These are phyloP conservation scores for Rosa multiflora DNA, from an alignment of 306 rosid genomes.

Conservation along the genomic window DNA sequence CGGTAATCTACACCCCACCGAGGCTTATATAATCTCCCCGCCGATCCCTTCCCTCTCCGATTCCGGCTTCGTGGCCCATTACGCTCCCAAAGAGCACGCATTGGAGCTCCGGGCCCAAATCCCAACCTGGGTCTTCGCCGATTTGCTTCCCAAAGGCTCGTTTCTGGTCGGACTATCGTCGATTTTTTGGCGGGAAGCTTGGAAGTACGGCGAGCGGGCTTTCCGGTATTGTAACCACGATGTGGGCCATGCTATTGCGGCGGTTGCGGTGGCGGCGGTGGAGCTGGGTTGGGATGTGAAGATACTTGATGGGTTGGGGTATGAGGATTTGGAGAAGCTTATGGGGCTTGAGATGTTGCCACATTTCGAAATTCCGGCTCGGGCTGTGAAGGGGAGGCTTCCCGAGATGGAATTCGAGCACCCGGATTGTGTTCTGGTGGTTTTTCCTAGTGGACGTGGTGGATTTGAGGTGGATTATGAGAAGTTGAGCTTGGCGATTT, in stretches of 20 bases:
- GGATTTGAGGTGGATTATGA: slow-evolving; percentile 55
- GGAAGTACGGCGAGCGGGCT: slow-evolving; percentile 96
- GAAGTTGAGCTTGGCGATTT: slow-evolving; percentile 52
- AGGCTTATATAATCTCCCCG: slow-evolving; percentile 71
- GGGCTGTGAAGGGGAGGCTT: slow-evolving; percentile 67
- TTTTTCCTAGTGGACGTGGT: slow-evolving; percentile 54
- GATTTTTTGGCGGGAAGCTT: slow-evolving; percentile 93
- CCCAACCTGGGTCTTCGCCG: slow-evolving; percentile 51
- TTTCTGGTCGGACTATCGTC: slow-evolving; percentile 80
- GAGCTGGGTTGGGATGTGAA: slow-evolving; percentile 88
- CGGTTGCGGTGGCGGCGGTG: slow-evolving; percentile 86
- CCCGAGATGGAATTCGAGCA: slow-evolving; percentile 88
- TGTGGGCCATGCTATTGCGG: slow-evolving; percentile 85
- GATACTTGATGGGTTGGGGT: slow-evolving; percentile 71
- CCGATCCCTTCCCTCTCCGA: slow-evolving; percentile 44
- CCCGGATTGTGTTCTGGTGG: slow-evolving; percentile 81
- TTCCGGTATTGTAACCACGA: slow-evolving; percentile 93
- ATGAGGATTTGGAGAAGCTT: slow-evolving; percentile 67
- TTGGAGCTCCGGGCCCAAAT: slow-evolving; percentile 74
- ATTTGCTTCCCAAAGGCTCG: slow-evolving; percentile 47
- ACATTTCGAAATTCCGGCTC: slow-evolving; percentile 49
- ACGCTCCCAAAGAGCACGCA: slow-evolving; percentile 87
- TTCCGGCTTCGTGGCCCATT: slow-evolving; percentile 73
- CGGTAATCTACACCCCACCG: slow-evolving; percentile 91
- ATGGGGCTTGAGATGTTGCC: slow-evolving; percentile 67